Conservation (phyloP, 306 rosid genomes). For the Rosa rugosa region DNA sequence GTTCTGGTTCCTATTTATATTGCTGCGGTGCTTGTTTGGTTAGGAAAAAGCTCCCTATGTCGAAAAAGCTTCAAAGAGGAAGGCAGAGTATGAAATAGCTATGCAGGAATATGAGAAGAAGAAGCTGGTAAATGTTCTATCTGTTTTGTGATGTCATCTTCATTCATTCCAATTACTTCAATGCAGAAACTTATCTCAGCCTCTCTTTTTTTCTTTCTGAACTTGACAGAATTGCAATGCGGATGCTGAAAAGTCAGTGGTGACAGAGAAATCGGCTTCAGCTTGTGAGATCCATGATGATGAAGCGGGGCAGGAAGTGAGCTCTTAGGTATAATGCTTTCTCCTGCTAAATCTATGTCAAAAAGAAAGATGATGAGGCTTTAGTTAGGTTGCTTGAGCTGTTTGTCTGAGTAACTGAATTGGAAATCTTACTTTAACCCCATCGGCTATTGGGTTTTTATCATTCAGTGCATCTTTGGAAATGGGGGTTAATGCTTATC, state of each 20-base stretch:
- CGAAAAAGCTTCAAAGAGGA: background rate
- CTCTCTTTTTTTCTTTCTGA: background rate
- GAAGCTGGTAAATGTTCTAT: background rate
- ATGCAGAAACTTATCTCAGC: background rate
- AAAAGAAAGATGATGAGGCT: background rate
- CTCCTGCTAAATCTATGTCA: background rate
- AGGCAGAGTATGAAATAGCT: background rate
- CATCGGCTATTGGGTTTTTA: background rate
- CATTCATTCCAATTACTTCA: background rate
- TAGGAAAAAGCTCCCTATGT: background rate
- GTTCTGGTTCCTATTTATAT: background rate
- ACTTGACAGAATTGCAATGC: background rate
- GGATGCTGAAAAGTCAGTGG: background rate
- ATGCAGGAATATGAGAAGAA: background rate
- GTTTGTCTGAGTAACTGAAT: background rate
- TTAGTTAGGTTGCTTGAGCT: background rate
- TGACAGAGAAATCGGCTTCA: slow-evolving; percentile 2
- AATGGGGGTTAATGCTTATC: background rate
- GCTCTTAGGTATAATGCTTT: background rate
- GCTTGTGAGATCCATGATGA: background rate
- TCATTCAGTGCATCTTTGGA: background rate
- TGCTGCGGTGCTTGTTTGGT: background rate
- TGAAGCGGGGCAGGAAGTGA: background rate
- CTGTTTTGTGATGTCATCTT: background rate
- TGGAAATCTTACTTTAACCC: background rate